Conservation (phyloP, 441 rosid species). For the Brassica balearica region DNA sequence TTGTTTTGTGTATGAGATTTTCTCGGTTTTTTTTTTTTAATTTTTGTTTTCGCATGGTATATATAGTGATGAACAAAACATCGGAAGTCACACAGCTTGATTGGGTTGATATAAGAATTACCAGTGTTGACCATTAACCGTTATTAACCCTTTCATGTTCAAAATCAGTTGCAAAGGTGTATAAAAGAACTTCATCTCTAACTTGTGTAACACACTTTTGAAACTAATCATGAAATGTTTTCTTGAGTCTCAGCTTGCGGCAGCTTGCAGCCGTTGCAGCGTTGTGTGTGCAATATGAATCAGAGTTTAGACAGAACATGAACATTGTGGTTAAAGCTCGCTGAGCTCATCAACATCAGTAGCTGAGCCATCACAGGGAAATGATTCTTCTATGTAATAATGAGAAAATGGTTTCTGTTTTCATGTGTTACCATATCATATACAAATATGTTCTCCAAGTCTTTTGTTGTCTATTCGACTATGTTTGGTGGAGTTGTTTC, state of each 20-base stretch:
- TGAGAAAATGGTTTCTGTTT: slow-evolving; percentile 33
- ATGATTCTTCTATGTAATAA: slow-evolving; percentile 37
- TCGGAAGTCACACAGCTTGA: too few species aligned
- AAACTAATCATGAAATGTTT: slow-evolving; percentile 5
- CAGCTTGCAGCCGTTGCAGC: slow-evolving; percentile 77
- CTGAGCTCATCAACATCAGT: slow-evolving; percentile 54
- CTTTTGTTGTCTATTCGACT: background rate
- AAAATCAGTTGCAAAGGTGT: too few species aligned
- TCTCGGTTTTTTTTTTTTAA: too few species aligned
- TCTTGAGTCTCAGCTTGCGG: slow-evolving; percentile 47
- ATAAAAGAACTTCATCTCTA: background rate
- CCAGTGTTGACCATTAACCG: too few species aligned
- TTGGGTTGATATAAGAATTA: too few species aligned
- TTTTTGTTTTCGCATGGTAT: too few species aligned
- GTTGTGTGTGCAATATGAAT: slow-evolving; percentile 51
- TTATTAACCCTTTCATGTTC: too few species aligned
- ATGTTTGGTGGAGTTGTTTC: slow-evolving; percentile 3
- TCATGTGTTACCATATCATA: slow-evolving; percentile 16
- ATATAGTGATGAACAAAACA: too few species aligned
- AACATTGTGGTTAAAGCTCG: slow-evolving; percentile 71
- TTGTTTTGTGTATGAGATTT: too few species aligned
- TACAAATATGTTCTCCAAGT: background rate
- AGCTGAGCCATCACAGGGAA: slow-evolving; percentile 47
- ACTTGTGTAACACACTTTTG: background rate
- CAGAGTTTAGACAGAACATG: slow-evolving; percentile 51